Evolutionary conservation across 352 stramenopile species (phyloP), one percentile per base, ranked within the genome.

Genomic region (Vaucheria bursata): DNA sequence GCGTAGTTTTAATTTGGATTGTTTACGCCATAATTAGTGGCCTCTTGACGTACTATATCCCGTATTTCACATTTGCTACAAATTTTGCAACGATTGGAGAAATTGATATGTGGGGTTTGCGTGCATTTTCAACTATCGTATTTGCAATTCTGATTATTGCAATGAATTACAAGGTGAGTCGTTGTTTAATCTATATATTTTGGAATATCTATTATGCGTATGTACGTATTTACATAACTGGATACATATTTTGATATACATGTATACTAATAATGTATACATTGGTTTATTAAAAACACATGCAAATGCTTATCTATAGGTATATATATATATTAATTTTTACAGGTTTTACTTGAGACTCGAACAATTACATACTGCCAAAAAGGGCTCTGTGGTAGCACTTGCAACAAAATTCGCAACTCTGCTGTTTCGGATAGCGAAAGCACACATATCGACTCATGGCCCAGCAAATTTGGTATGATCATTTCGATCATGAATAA

Each of bases 41-140:
- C 45, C 66, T 77, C 7, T 31, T 78, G 50, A 72, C 38, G 3
- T 78, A 78, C 52, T 78, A 75, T 35, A 50, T 78, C 3, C 40
- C 73, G 45, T 34, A 50, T 45, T 0, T n/a, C 32, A 38, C 25
- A 25, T 78, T 49, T 76, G 66, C 50, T 34, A 25, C 12, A n/a
- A 74, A 67, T 29, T 67, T 6, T 25, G 59, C 8, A 31, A 18
- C 73, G 33, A 69, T 67, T 2, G 31, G 65, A 2, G 8, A n/a
- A 1, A 37, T 72, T 6, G 65, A 72, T 38, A 29, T 72, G 6
- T 72, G 65, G 65, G 65, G 65, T 8, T 25, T 72, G 1, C 4
- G 40, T 1, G 45, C 66, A 35, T 72, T 78, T 32, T 45, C 49
- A 45, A 70, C 66, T 34, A 67, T 72, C 1, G 74, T 76, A 1